phyloP scores from a whole-genome alignment of 2,329 filamentous ascomycete genomes.

The Pleomassaria siparia region DNA sequence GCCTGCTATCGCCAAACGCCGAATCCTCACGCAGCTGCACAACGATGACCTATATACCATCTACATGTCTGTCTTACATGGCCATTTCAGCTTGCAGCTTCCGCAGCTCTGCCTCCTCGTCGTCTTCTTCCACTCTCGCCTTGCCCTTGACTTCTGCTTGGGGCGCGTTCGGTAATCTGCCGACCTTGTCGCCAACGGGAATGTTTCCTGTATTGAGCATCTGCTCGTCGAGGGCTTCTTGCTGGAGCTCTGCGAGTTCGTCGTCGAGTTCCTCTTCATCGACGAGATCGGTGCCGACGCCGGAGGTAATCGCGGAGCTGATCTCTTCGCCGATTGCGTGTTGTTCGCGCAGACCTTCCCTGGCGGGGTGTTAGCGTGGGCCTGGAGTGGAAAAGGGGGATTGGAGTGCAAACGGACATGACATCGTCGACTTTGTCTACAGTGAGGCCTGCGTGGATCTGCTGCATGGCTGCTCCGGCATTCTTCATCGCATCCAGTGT shows the following conservation, averaged over 20 bases:
- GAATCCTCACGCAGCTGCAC: no score
- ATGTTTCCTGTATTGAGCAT: constrained; percentile 89
- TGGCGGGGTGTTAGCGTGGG: constrained; percentile 42
- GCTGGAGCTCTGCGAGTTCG: constrained; percentile 83
- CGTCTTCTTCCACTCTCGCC: constrained; percentile 70
- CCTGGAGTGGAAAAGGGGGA: not conserved
- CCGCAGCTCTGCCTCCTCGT: constrained; percentile 91
- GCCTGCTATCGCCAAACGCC: constrained; percentile 3
- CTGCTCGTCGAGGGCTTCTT: constrained; percentile 88
- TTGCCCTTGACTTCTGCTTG: constrained; percentile 59
- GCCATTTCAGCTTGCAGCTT: constrained; percentile 97
- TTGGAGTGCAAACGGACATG: constrained; percentile 65
- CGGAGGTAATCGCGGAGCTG: constrained; percentile 74
- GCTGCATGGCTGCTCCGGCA: constrained; percentile 86
- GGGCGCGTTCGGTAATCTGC: constrained; percentile 73
- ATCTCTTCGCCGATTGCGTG: constrained; percentile 94
- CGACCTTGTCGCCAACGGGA: constrained; percentile 76
- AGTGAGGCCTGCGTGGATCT: constrained; percentile 86
- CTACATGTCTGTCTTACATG: no score
- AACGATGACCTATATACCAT: no score
- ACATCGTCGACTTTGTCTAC: constrained; percentile 93
- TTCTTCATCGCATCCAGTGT: constrained; percentile 93
- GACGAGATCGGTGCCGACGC: constrained; percentile 67
- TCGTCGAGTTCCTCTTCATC: constrained; percentile 87
- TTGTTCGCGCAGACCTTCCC: constrained; percentile 89